phyloP scores from a whole-genome alignment of 257 asterid species.

The Petunia secreta region DNA sequence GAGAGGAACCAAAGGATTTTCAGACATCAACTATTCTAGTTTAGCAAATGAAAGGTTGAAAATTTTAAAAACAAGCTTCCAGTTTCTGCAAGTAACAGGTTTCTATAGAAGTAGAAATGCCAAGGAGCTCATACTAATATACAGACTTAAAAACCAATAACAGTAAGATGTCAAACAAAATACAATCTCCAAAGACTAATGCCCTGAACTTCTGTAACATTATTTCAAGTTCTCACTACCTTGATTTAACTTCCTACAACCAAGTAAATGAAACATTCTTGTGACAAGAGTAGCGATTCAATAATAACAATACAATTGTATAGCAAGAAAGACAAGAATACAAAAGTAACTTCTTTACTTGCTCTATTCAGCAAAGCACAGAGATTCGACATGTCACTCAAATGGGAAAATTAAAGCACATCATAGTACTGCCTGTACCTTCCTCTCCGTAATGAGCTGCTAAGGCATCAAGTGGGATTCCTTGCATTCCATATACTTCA shows the following conservation, averaged over 20 bases:
- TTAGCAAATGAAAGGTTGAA: background rate
- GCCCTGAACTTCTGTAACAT: background rate
- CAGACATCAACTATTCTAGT: constrained; percentile 6
- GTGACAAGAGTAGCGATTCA: constrained; percentile 1
- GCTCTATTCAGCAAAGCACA: constrained; percentile 9
- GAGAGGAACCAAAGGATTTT: background rate
- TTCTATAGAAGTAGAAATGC: background rate
- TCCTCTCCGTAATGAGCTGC: constrained; percentile 96
- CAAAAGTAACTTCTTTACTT: background rate
- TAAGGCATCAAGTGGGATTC: constrained; percentile 83
- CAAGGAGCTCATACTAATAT: background rate
- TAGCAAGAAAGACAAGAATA: background rate
- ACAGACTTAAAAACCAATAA: background rate
- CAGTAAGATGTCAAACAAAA: background rate
- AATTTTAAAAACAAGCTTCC: background rate
- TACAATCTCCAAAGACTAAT: background rate
- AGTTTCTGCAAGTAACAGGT: background rate
- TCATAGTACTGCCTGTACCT: constrained; percentile 45
- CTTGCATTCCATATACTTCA: constrained; percentile 98
- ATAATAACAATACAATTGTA: background rate
- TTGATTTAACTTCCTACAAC: background rate
- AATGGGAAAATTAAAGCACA: background rate
- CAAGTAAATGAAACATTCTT: constrained; percentile 6
- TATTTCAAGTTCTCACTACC: constrained; percentile 18
- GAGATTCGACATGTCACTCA: background rate